Percentiles rank a stretch among this genome's conserved stretches.
phyloP scores from a whole-genome alignment of 2,329 filamentous ascomycete species.

The Exophiala alcalophila region DNA sequence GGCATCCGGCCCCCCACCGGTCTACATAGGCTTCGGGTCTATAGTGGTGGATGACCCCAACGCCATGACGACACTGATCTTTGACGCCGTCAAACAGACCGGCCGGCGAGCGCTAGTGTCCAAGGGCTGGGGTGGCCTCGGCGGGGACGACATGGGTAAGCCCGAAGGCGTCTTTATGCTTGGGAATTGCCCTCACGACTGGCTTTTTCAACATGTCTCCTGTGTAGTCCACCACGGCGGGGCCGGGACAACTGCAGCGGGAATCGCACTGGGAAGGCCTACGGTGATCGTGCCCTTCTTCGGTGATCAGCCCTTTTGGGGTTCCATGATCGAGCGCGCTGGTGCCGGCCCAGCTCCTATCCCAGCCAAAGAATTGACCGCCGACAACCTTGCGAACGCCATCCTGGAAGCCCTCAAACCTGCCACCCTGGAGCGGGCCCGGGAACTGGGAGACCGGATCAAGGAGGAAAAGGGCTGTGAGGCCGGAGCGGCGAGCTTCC shows the following conservation, averaged over 20 bases:
- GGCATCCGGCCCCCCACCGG: constrained; percentile 64
- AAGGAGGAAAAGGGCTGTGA: constrained; percentile 63
- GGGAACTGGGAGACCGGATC: constrained; percentile 62
- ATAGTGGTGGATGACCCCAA: constrained; percentile 77
- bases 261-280: constrained; percentile 77
- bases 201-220: constrained; percentile 78
- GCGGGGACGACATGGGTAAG: constrained; percentile 64
- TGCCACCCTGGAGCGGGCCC: constrained; percentile 56
- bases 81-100: constrained; percentile 64
- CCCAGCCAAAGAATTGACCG: constrained; percentile 64
- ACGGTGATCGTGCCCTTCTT: constrained; percentile 86
- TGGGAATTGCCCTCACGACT: constrained; percentile 83
- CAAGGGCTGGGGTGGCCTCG: constrained; percentile 84
- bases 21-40: constrained; percentile 81
- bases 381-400: constrained; percentile 62
- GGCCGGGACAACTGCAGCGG: constrained; percentile 84
- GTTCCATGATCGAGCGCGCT: constrained; percentile 68
- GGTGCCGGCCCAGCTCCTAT: constrained; percentile 70
- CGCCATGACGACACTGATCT: constrained; percentile 66
- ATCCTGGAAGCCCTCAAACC: constrained; percentile 62
- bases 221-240: constrained; percentile 85
- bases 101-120: constrained; percentile 78
- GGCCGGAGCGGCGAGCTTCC: constrained; percentile 65
- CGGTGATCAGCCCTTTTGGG: constrained; percentile 82
- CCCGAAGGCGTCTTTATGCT: constrained; percentile 78